Evolutionary conservation across 352 stramenopile species (phyloP), one percentile per base, ranked within the genome.

Genomic region (Discostella stelligera): DNA sequence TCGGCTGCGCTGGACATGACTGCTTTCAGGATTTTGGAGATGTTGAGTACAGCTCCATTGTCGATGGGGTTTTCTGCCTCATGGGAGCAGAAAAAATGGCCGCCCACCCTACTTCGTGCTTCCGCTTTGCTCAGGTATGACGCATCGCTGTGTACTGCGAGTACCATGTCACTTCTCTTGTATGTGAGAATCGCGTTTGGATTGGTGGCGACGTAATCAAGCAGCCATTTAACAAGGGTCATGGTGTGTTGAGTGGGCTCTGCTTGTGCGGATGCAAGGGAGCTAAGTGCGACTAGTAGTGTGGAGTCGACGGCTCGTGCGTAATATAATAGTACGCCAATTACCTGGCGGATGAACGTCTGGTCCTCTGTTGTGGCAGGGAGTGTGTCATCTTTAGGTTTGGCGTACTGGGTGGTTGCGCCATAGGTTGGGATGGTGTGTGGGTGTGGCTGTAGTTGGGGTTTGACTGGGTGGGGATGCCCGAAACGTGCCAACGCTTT

Each of bases 1-100:
- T 89, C 76, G 4, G 71, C 62, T 7, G 79, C 65, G 4, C 61
- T 80, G 1, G 70, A 66, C 41, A 81, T 66, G 18, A 87, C 78
- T 13, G 23, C 0, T 62, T 48, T 46, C 49, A 77, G 64, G 23
- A 66, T 71, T 71, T 70, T 9, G 37, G 66, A 4, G 16, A 50
- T 30, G 16, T 16, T 74, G 8, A 60, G 52, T 2, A 74, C 44
- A 1, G 61, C 41, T 0, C 61, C 61, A 16, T 69, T 69, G 61
- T 59, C 48, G 1, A 21, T 21, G 2, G 61, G 13, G 1, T 39
- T 16, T 10, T n/a, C 14, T 25, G 16, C 32, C 0, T 58, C n/a
- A 11, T 69, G 21, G 14, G 61, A 59, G 14, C 79, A 46, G 41
- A 73, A 80, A 41, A 70, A 71, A 46, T 68, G 62, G 2, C 76